A percentile compares a stretch with the other conserved stretches of the same genome.
Evolutionary conservation across 306 rosid genomes (phyloP).

Genomic region (Cicer judaicum): DNA sequence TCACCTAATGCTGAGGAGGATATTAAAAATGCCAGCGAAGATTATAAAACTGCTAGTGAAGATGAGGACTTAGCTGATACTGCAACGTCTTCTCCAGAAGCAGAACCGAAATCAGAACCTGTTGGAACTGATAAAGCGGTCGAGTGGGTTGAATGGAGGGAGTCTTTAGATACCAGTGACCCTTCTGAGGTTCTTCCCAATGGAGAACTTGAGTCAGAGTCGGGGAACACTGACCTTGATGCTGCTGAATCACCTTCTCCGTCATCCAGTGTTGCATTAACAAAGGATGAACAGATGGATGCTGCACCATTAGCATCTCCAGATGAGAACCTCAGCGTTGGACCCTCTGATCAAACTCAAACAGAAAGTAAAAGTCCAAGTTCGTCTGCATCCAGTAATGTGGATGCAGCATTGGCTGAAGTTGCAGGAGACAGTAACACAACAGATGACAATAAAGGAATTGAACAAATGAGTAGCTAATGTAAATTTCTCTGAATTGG

Average conservation of each 20-base stretch:
- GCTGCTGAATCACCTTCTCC: conserved; percentile 58
- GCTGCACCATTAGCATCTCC: conserved; percentile 48
- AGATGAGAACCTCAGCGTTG: conserved; percentile 39
- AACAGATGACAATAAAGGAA: conserved; percentile 46
- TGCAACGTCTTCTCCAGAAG: conserved; percentile 74
- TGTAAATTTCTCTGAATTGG: conserved; percentile 61
- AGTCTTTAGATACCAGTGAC: conserved; percentile 74
- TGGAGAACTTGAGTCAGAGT: conserved; percentile 60
- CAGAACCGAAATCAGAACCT: conserved; percentile 55
- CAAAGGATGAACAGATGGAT: conserved; percentile 47
- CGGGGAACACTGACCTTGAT: conserved; percentile 49
- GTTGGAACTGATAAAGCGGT: conserved; percentile 81
- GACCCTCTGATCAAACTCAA: conserved; percentile 47
- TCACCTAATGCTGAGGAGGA: conserved; percentile 69
- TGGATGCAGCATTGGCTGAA: conserved; percentile 28
- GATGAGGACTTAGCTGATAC: conserved; percentile 87
- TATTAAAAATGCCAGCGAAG: conserved; percentile 49
- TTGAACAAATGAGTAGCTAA: conserved; percentile 51
- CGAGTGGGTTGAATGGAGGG: conserved; percentile 99
- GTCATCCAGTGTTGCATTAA: conserved; percentile 50
- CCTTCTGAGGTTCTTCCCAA: conserved; percentile 69
- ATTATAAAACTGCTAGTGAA: conserved; percentile 65
- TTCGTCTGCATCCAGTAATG: conserved; percentile 37
- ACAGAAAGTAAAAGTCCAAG: conserved; percentile 50
- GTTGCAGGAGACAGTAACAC: conserved; percentile 44